Percentiles rank a stretch among this genome's conserved stretches.
phyloP scores from a whole-genome alignment of 2,329 filamentous ascomycete species.

The Botrytis cinerea region DNA sequence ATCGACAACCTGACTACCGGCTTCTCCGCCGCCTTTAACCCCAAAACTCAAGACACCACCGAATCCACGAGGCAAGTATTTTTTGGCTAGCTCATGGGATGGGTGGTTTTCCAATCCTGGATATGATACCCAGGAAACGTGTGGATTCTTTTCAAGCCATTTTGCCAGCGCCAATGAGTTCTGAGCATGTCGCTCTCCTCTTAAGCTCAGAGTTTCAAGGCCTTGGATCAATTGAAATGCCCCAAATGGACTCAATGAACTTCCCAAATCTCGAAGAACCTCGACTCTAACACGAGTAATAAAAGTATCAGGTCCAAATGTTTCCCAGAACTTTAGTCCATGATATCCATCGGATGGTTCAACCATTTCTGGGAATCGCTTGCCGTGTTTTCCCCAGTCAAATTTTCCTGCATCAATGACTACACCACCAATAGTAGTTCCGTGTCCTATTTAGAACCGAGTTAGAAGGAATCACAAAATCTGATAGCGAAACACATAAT shows the following conservation, averaged over 20 bases:
- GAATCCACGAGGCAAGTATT: conserved; percentile 80
- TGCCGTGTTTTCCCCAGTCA: conserved; percentile 82
- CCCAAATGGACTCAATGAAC: conserved; percentile 82
- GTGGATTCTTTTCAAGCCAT: conserved; percentile 79
- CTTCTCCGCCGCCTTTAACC: conserved; percentile 82
- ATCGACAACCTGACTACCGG: conserved; percentile 86
- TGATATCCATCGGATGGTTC: conserved; percentile 89
- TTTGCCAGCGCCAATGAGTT: conserved; percentile 79
- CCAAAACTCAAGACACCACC: conserved; percentile 93
- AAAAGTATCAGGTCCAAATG: conserved; percentile 80
- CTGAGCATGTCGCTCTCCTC: conserved; percentile 81
- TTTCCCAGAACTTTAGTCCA: conserved; percentile 91
- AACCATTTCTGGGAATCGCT: conserved; percentile 90
- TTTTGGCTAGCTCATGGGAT: conserved; percentile 78
- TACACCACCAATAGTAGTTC: conserved; percentile 84
- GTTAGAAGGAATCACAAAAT: not conserved
- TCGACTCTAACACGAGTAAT: conserved; percentile 86
- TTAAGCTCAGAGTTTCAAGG: conserved; percentile 83
- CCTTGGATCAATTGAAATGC: conserved; percentile 90
- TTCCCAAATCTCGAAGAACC: conserved; percentile 82
- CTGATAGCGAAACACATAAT: not conserved
- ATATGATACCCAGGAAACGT: conserved; percentile 93
- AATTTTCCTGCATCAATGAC: conserved; percentile 89
- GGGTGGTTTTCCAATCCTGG: conserved; percentile 81
- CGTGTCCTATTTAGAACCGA: conserved; percentile 60